Evolutionary conservation across 2,329 filamentous ascomycete species (phyloP), one percentile per base, ranked within the genome.

Genomic region (Elsinoe batatas): DNA sequence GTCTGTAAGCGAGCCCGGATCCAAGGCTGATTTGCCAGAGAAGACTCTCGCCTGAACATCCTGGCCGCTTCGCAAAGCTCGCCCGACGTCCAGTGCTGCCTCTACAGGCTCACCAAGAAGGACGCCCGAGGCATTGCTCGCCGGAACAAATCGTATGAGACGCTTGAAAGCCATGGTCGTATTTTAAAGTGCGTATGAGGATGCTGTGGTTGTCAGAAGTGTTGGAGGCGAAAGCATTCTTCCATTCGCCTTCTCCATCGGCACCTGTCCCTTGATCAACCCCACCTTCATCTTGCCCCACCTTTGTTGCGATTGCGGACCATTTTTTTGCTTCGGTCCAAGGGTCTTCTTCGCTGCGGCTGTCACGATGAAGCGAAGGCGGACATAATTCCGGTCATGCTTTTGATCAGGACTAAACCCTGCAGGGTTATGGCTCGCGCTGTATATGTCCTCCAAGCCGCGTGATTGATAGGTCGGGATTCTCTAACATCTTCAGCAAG

Each of bases 1-100:
- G 30, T 70, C 76, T 1, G 80, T 82, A 11, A 71, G 70, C 18
- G 70, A 66, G 2, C 81, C 82, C 0, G 80, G 76, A 20, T 68
- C 70, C 44, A 84, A 67, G 1, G 82, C 77, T 1, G 82, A 84
- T 1, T 69, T 71, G 15, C 82, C 81, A 20, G 76, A 79, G 69
- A 79, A 83, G 5, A 81, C 71, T 38, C 73, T 72, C 44, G 81
- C 79, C 26, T 72, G 63, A 35, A 84, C 79, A 38, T 82, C 76
- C 58, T 79, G 69, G 35, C 78, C 78, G 44, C 78, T 74, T 59
- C 76, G 75, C 26, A 82, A 66, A 13, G 80, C 80, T 22, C 75
- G 65, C 43, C 81, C 81, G 43, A 85, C 76, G 62, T 84, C 80
- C 32, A 81, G 59, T 8, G 72, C 65, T 18, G 71, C 65, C 58